phyloP scores from a whole-genome alignment of 2,329 filamentous ascomycete genomes.

The Verticillium isaacii region DNA sequence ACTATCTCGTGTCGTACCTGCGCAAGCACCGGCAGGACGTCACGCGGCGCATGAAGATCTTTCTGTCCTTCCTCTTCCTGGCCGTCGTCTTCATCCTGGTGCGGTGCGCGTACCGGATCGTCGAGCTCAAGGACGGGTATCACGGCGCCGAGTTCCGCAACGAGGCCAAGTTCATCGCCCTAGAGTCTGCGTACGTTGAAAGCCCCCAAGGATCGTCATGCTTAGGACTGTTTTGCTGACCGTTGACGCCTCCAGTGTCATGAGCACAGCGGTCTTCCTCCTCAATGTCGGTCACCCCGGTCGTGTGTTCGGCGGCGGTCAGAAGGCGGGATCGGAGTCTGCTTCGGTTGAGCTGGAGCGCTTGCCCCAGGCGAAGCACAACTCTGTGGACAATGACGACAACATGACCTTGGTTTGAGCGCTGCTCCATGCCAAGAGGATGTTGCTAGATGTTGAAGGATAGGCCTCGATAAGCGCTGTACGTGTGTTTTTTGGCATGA shows the following conservation, averaged over 20 bases:
- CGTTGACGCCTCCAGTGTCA: not conserved
- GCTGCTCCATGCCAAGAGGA: too few relatives aligned
- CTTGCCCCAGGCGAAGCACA: not conserved
- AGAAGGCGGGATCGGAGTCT: not conserved
- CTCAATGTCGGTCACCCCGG: not conserved
- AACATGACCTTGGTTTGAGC: not conserved
- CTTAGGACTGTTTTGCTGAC: not conserved
- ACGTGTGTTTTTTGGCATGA: too few relatives aligned
- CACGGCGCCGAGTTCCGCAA: conserved; percentile 40
- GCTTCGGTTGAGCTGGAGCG: not conserved
- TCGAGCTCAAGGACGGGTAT: conserved; percentile 54
- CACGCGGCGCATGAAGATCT: conserved; percentile 35
- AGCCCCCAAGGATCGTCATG: too few relatives aligned
- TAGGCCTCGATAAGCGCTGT: too few relatives aligned
- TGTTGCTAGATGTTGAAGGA: too few relatives aligned
- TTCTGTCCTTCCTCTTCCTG: conserved; percentile 42
- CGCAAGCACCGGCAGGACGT: conserved; percentile 21
- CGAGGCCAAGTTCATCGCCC: conserved; percentile 34
- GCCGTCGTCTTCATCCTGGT: conserved; percentile 52
- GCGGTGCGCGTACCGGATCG: conserved; percentile 53
- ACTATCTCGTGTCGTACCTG: conserved; percentile 30
- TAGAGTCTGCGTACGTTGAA: conserved; percentile 30
- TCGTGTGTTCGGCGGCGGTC: not conserved
- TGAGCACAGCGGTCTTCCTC: not conserved
- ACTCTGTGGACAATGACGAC: not conserved